A percentile compares a stretch with the other conserved stretches of the same genome.
These are phyloP conservation scores for Capronia coronata DNA, from an alignment of 2,329 filamentous ascomycete species.

Conservation along the genomic window DNA sequence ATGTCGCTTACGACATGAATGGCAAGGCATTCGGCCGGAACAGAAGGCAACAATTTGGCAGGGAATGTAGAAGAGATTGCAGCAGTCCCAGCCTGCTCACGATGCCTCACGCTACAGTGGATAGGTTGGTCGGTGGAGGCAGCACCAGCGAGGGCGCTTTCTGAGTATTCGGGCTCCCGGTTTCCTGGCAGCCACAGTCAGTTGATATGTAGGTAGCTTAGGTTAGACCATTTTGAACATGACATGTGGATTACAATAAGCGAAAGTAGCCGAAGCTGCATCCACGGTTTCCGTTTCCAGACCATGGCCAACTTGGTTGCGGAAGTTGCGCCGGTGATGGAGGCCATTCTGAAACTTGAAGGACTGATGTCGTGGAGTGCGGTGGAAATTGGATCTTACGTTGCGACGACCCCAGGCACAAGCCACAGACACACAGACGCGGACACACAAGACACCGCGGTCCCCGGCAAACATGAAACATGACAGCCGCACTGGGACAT, in stretches of 20 bases:
- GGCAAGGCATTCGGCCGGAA: conserved; percentile 1
- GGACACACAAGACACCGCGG: too few species aligned
- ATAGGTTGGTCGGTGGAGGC: neutral
- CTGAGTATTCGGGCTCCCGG: conserved; percentile 1
- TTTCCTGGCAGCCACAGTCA: conserved; percentile 1
- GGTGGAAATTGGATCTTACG: conserved; percentile 14
- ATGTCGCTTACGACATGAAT: conserved; percentile 13
- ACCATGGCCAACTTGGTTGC: conserved; percentile 4
- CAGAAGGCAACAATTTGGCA: neutral
- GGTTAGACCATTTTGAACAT: neutral
- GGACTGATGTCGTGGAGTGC: conserved; percentile 2
- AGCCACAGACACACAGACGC: neutral
- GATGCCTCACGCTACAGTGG: neutral
- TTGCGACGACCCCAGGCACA: neutral
- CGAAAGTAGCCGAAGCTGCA: conserved; percentile 16
- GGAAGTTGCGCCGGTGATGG: conserved; percentile 18
- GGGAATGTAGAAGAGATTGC: conserved; percentile 7
- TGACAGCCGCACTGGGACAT: conserved; percentile 3
- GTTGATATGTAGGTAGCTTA: neutral
- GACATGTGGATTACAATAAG: conserved; percentile 11
- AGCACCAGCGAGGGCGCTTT: neutral
- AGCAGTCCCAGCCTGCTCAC: neutral
- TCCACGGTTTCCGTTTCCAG: conserved; percentile 1
- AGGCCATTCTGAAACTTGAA: conserved; percentile 13
- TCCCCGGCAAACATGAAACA: conserved; percentile 14